Conservation (phyloP, 1,139 yeast species). For the Protomyces pachydermus region DNA sequence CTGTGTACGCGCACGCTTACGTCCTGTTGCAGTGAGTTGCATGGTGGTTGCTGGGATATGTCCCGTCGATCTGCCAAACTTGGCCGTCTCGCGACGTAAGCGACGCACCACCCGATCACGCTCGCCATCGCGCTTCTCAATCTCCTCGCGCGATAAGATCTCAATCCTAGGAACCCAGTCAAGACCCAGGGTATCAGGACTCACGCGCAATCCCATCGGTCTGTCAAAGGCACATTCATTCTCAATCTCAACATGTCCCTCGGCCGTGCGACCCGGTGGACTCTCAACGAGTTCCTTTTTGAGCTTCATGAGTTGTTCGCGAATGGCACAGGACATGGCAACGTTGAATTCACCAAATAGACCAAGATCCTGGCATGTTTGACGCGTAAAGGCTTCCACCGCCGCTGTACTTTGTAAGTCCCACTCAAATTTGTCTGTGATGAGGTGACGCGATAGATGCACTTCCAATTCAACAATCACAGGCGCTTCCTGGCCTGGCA, state of each 20-base stretch:
- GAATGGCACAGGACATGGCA: slow-evolving; percentile 81
- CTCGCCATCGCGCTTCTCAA: slow-evolving; percentile 91
- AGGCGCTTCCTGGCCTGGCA: slow-evolving; percentile 62
- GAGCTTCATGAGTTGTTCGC: slow-evolving; percentile 69
- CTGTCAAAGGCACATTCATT: slow-evolving; percentile 57
- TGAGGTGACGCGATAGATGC: slow-evolving; percentile 73
- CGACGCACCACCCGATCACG: slow-evolving; percentile 88
- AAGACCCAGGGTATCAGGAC: slow-evolving; percentile 57
- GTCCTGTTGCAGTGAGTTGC: slow-evolving; percentile 7
- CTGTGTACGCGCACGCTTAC: slow-evolving; percentile 21
- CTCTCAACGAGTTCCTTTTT: slow-evolving; percentile 88
- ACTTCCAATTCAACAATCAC: slow-evolving; percentile 69
- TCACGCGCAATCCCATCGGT: slow-evolving; percentile 62
- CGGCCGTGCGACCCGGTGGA: slow-evolving; percentile 47
- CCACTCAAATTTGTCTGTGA: slow-evolving; percentile 95
- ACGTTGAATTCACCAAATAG: slow-evolving; percentile 79
- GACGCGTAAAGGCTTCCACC: slow-evolving; percentile 79
- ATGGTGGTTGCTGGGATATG: slow-evolving; percentile 12
- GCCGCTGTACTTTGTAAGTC: slow-evolving; percentile 61
- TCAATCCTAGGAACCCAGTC: slow-evolving; percentile 91
- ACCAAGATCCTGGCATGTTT: slow-evolving; percentile 80
- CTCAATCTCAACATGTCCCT: slow-evolving; percentile 47
- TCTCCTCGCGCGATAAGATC: slow-evolving; percentile 81
- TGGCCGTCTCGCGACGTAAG: slow-evolving; percentile 82
- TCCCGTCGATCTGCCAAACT: slow-evolving; percentile 41